Evolutionary conservation across 108 stramenopile genomes (phyloP).

Genomic region (Epithemia pelagica): DNA sequence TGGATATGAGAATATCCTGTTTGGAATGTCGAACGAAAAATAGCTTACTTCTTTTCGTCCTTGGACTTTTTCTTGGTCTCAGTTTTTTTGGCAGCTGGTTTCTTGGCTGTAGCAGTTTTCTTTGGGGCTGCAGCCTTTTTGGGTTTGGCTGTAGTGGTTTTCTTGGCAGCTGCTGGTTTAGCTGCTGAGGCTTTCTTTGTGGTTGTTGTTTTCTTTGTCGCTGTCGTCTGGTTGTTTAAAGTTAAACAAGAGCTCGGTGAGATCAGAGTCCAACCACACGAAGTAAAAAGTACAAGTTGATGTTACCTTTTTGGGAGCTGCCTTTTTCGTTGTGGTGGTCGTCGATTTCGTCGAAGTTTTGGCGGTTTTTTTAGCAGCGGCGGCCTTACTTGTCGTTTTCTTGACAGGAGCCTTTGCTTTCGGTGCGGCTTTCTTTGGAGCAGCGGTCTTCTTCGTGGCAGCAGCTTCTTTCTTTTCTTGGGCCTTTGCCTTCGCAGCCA

Average conservation of each 20-base stretch:
- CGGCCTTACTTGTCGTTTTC: conserved; percentile 15
- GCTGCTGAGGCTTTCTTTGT: conserved; percentile 11
- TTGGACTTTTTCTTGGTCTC: neutral
- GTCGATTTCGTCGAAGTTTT: conserved; percentile 13
- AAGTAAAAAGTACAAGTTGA: neutral
- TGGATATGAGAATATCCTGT: conserved; percentile 20
- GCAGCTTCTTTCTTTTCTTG: conserved; percentile 28
- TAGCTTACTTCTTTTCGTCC: neutral
- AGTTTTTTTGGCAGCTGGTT: conserved; percentile 4
- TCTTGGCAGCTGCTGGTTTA: neutral
- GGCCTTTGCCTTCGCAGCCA: conserved; percentile 20
- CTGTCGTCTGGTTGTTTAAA: neutral
- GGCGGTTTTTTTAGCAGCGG: conserved; percentile 13
- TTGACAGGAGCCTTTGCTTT: conserved; percentile 6
- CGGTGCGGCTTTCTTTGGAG: conserved; percentile 12
- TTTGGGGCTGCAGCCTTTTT: conserved; percentile 3
- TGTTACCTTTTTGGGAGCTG: conserved; percentile 14
- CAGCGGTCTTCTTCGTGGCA: conserved; percentile 13
- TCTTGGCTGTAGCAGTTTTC: neutral
- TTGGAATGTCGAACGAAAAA: neutral
- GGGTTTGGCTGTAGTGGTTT: conserved; percentile 2
- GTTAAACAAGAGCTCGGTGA: neutral
- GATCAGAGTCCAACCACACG: neutral
- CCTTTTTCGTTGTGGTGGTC: conserved; percentile 13
- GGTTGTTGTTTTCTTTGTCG: conserved; percentile 5